These are phyloP conservation scores for Pichia nakasei DNA, from an alignment of 805 yeast species.

Conservation along the genomic window DNA sequence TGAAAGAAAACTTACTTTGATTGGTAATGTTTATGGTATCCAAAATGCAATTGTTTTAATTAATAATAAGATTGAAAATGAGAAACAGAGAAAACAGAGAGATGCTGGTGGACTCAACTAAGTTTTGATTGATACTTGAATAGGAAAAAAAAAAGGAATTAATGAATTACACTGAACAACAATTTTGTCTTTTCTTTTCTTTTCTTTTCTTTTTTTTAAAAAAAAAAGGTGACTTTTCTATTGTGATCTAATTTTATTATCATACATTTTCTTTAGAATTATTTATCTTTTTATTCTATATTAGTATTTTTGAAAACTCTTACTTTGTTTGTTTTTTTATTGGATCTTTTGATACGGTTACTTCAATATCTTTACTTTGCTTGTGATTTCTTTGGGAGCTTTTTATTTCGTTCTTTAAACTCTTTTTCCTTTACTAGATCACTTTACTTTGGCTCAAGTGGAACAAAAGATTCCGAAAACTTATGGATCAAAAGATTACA, in stretches of 20 bases:
- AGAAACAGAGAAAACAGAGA: slow-evolving; percentile 33
- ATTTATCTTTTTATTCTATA: not conserved
- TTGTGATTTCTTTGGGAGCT: not conserved
- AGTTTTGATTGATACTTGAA: not conserved
- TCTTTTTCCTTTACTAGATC: too few relatives aligned
- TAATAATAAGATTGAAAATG: slow-evolving; percentile 62
- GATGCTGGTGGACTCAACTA: slow-evolving; percentile 6
- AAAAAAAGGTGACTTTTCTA: not conserved
- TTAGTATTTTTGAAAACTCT: not conserved
- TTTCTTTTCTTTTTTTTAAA: not conserved
- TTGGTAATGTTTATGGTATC: slow-evolving; percentile 58
- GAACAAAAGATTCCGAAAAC: too few relatives aligned
- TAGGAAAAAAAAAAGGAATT: not conserved
- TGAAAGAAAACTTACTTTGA: slow-evolving; percentile 58
- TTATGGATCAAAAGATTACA: too few relatives aligned
- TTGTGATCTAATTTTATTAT: not conserved
- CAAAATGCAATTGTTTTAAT: slow-evolving; percentile 67
- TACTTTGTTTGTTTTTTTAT: not conserved
- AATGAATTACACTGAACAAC: not conserved
- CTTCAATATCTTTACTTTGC: not conserved
- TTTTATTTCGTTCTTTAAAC: not conserved
- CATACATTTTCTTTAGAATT: not conserved
- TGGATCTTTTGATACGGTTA: not conserved
- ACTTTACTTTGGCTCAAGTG: too few relatives aligned
- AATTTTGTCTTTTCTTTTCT: not conserved